These are phyloP conservation scores for Hypoxylon rubiginosum DNA, from an alignment of 2,329 filamentous ascomycete species.

Conservation along the genomic window DNA sequence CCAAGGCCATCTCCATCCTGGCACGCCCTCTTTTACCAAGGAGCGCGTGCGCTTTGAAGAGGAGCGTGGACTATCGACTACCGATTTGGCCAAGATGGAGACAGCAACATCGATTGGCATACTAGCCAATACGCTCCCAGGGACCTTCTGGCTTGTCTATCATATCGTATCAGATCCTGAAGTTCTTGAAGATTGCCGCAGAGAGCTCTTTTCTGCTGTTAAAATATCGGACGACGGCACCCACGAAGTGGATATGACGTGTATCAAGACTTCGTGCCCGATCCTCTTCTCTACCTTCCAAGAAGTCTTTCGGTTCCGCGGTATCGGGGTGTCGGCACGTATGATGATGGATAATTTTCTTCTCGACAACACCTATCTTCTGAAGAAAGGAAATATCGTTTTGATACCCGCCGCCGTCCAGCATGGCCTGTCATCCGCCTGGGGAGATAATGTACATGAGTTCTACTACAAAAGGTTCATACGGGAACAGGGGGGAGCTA, in stretches of 20 bases:
- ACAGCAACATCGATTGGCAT: too few relatives aligned
- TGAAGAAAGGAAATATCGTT: background rate
- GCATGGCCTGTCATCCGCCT: background rate
- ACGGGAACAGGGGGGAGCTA: background rate
- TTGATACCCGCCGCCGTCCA: background rate
- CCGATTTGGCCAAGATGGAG: too few relatives aligned
- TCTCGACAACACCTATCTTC: background rate
- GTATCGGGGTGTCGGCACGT: background rate
- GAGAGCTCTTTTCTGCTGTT: conserved; percentile 55
- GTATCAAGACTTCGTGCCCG: background rate
- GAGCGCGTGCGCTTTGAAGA: too few relatives aligned
- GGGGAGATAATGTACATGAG: background rate
- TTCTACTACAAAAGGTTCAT: background rate
- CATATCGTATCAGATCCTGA: background rate
- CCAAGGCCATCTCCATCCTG: too few relatives aligned
- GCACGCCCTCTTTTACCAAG: too few relatives aligned
- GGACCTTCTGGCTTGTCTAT: conserved; percentile 67
- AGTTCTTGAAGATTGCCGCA: conserved; percentile 69
- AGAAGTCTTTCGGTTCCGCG: background rate
- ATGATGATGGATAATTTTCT: background rate
- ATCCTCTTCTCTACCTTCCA: conserved; percentile 4
- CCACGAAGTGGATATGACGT: background rate
- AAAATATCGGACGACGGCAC: background rate
- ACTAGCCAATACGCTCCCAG: conserved; percentile 39
- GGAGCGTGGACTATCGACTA: too few relatives aligned